These are phyloP conservation scores for Colletotrichum sp. DNA, from an alignment of 2,329 filamentous ascomycete species.

Conservation along the genomic window DNA sequence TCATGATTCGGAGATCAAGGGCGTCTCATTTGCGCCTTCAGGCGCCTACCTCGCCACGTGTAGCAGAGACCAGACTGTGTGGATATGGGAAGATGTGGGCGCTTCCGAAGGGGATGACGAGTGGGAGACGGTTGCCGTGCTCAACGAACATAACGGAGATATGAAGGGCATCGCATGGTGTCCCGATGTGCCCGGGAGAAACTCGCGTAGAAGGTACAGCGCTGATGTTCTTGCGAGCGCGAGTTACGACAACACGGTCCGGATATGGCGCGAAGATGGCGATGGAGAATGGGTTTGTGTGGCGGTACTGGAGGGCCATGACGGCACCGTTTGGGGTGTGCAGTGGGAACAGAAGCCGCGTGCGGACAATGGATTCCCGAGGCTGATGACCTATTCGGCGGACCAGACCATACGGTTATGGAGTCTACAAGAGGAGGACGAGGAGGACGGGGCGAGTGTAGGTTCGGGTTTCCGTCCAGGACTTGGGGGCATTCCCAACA, in stretches of 20 bases:
- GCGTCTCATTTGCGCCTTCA: slow-evolving; percentile 74
- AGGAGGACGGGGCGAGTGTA: slow-evolving; percentile 40
- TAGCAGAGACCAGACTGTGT: slow-evolving; percentile 90
- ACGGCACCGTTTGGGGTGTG: slow-evolving; percentile 88
- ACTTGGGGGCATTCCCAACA: slow-evolving; percentile 79
- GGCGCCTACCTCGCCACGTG: slow-evolving; percentile 88
- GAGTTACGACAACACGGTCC: slow-evolving; percentile 93
- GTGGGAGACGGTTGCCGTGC: slow-evolving; percentile 93
- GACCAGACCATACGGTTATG: slow-evolving; percentile 83
- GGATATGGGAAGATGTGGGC: slow-evolving; percentile 96
- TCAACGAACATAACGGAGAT: slow-evolving; percentile 94
- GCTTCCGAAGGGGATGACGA: slow-evolving; percentile 81
- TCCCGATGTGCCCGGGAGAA: slow-evolving; percentile 65
- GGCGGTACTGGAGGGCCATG: slow-evolving; percentile 79
- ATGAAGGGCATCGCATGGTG: slow-evolving; percentile 96
- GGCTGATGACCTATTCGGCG: slow-evolving; percentile 85
- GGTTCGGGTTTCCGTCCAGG: slow-evolving; percentile 36
- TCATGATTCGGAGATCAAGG: slow-evolving; percentile 93
- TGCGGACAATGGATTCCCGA: slow-evolving; percentile 50
- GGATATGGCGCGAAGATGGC: slow-evolving; percentile 87
- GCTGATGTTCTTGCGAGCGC: slow-evolving; percentile 82
- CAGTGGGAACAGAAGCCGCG: slow-evolving; percentile 66
- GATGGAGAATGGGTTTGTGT: slow-evolving; percentile 94
- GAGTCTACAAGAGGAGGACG: slow-evolving; percentile 64
- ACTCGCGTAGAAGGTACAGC: slow-evolving; percentile 49